A percentile compares a stretch with the other conserved stretches of the same genome.
Evolutionary conservation across 2,329 filamentous ascomycete species (phyloP).

Genomic region (Cladosporium sp.): DNA sequence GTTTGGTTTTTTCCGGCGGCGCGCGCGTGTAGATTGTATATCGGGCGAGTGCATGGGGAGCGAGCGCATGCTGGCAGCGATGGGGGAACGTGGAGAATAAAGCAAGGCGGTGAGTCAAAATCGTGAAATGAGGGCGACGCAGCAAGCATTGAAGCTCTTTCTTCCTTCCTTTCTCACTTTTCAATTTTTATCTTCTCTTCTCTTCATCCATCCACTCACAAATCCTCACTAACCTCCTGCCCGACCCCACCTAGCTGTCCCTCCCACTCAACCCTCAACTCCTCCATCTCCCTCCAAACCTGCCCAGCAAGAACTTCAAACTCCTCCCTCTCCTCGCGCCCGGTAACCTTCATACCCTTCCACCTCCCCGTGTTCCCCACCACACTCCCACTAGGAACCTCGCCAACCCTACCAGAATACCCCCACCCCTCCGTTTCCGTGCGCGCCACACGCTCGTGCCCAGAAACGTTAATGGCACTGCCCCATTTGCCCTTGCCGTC

Average conservation of each 20-base stretch:
- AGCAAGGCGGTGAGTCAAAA: no score
- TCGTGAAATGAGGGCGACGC: no score
- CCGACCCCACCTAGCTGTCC: constrained; percentile 26
- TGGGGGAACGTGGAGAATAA: no score
- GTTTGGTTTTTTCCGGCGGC: no score
- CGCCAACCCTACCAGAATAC: constrained; percentile 51
- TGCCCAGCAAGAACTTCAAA: constrained; percentile 62
- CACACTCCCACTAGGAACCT: constrained; percentile 36
- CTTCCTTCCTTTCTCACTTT: no score
- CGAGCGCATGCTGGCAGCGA: no score
- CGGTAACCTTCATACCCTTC: constrained; percentile 54
- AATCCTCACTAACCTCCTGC: constrained; percentile 5
- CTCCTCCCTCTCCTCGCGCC: constrained; percentile 62
- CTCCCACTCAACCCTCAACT: constrained; percentile 35
- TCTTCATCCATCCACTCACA: background rate
- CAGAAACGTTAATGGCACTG: constrained; percentile 57
- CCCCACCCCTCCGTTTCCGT: constrained; percentile 90
- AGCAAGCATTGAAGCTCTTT: no score
- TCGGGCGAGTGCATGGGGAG: no score
- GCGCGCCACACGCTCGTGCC: constrained; percentile 59
- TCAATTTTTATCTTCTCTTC: no score
- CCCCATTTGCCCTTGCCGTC: constrained; percentile 76
- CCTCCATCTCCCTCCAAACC: constrained; percentile 37
- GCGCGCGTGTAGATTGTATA: no score
- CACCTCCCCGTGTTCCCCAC: constrained; percentile 53